Evolutionary conservation across 176 grass and related monocot species (phyloP), one percentile per base, ranked within the genome.

Genomic region (Themeda triandra): DNA sequence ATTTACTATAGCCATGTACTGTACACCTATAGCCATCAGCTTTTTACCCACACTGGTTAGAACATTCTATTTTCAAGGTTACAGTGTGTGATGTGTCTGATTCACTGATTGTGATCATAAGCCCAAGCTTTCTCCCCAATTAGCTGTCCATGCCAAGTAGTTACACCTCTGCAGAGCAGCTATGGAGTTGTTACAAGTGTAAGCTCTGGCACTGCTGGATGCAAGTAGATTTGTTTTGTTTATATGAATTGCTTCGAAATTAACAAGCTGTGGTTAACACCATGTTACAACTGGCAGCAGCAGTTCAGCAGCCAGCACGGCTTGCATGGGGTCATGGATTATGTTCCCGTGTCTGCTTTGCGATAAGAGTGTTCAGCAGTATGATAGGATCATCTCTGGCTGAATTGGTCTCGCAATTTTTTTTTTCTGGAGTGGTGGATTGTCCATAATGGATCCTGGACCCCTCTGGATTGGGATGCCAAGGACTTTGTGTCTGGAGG

Each of bases 381-480:
- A 62, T 13, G n/a, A 62, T 6, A 56, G 53, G 69, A 62, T 39
- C 71, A 81, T 13, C 62, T 85, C 48, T 81, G 28, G 70, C 37
- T 21, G 80, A 39, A 36, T 68, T 62, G 76, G 76, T 15, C 33
- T 32, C 60, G 60, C 29, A 49, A 21, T 21, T 48, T 62, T 69
- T 77, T 14, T 77, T 2, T n/a, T n/a, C n/a, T n/a, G n/a, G 35
- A 69, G 69, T 63, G 27, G 27, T 45, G 67, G 18, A 69, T 33
- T 87, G 49, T 18, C 0, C 27, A 31, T 68, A 80, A 75, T 70
- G 42, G 72, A 36, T 36, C 37, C 28, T 72, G 66, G 81, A 71
- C 33, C 56, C 21, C 27, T 73, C 74, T 79, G 48, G 75, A 79
- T 73, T 70, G 77, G 62, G 37, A 81, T 81, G 71, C 49, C 36